phyloP scores from a whole-genome alignment of 108 stramenopile species.

The Cyclotella choctawhatcheeana region DNA sequence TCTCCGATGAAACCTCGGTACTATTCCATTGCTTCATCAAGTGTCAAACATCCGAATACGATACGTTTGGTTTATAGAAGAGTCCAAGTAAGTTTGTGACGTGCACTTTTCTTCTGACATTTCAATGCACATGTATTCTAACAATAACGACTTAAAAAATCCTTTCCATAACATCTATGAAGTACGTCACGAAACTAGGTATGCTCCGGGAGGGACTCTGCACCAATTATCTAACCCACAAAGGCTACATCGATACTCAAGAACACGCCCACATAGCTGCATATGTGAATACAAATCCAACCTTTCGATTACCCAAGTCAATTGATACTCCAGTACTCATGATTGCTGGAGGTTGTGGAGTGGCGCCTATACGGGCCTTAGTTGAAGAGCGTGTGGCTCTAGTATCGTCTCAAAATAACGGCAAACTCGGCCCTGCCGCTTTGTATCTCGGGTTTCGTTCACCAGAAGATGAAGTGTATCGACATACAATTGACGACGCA shows the following conservation, averaged over 20 bases:
- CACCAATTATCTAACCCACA: constrained; percentile 58
- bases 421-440: constrained; percentile 46
- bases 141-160: too few relatives aligned
- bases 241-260: constrained; percentile 27
- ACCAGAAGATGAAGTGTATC: constrained; percentile 65
- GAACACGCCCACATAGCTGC: constrained; percentile 35
- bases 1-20: constrained; percentile 68
- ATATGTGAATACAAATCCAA: constrained; percentile 53
- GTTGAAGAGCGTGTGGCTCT: constrained; percentile 65
- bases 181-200: constrained; percentile 57
- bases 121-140: too few relatives aligned
- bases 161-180: too few relatives aligned
- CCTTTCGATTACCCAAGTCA: constrained; percentile 70
- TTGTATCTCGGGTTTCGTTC: constrained; percentile 69
- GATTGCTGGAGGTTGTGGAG: constrained; percentile 77
- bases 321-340: constrained; percentile 57
- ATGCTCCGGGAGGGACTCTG: constrained; percentile 64
- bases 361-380: constrained; percentile 75
- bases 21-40: constrained; percentile 74
- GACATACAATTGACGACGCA: constrained; percentile 48
- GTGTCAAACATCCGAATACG: constrained; percentile 40
- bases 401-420: constrained; percentile 3
- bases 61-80: constrained; percentile 53
- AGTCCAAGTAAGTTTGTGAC: constrained; percentile 12
- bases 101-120: neutral